Conservation (phyloP, 139 green algal species). For the Micromonas commoda region DNA sequence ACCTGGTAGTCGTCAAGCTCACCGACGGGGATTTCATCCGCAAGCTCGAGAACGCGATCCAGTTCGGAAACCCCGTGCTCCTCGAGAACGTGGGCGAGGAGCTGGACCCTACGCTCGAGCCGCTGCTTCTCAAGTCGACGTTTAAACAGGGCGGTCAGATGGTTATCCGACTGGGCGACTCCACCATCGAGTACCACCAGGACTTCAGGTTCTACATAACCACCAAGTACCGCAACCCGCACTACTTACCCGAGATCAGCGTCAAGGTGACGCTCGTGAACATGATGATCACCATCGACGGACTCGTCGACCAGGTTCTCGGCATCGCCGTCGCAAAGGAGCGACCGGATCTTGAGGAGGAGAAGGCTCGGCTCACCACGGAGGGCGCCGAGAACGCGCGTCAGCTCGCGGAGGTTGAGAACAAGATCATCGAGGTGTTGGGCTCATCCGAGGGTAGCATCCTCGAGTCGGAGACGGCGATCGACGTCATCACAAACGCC, state of each 20-base stretch:
- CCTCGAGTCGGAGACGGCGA: constrained; percentile 68
- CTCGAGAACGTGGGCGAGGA: constrained; percentile 75
- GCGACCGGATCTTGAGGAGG: constrained; percentile 70
- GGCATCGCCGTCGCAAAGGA: constrained; percentile 66
- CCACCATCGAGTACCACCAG: constrained; percentile 64
- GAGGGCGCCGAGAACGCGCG: constrained; percentile 66
- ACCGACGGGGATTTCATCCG: constrained; percentile 65
- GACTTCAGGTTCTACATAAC: constrained; percentile 83
- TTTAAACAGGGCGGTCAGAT: constrained; percentile 63
- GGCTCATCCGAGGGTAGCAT: constrained; percentile 67
- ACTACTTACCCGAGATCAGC: constrained; percentile 72
- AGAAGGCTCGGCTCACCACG: constrained; percentile 71
- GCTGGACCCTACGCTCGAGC: constrained; percentile 71
- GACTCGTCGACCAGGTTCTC: constrained; percentile 66
- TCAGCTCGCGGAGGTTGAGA: constrained; percentile 73
- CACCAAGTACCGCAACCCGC: constrained; percentile 77
- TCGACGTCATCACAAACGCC: constrained; percentile 60
- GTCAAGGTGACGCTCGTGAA: constrained; percentile 78
- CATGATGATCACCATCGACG: constrained; percentile 76
- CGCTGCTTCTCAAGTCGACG: constrained; percentile 61
- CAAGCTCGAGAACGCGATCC: constrained; percentile 73
- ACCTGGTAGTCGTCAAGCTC: constrained; percentile 69
- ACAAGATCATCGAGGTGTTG: constrained; percentile 73
- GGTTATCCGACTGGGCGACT: constrained; percentile 65
- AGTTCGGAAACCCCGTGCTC: constrained; percentile 70